Evolutionary conservation across 257 asterid species (phyloP).

Genomic region (Knoxia roxburghii): DNA sequence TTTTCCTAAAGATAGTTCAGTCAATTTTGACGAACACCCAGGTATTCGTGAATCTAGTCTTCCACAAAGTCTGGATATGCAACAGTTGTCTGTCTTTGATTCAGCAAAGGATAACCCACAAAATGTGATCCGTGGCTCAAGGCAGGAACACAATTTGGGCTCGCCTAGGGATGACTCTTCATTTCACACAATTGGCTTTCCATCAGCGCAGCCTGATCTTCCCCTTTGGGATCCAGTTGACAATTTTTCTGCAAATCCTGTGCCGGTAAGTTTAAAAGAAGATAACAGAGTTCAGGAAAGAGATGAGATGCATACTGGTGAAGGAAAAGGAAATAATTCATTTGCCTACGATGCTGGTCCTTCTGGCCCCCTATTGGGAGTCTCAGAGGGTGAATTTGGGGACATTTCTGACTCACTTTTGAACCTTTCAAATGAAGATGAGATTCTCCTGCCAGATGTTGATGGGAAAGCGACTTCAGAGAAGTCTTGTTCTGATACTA

Average conservation of each 20-base stretch:
- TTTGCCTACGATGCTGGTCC: constrained; percentile 24
- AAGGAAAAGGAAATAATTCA: constrained; percentile 33
- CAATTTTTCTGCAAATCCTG: constrained; percentile 33
- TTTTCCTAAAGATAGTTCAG: constrained; percentile 21
- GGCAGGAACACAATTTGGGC: constrained; percentile 34
- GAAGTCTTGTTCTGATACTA: constrained; percentile 27
- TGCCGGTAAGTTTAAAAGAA: constrained; percentile 34
- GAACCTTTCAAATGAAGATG: constrained; percentile 84
- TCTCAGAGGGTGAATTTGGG: constrained; percentile 47
- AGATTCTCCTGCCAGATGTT: constrained; percentile 43
- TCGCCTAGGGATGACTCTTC: constrained; percentile 39
- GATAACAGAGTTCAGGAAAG: constrained; percentile 29
- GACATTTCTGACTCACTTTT: constrained; percentile 77
- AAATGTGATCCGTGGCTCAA: constrained; percentile 36
- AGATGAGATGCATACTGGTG: constrained; percentile 31
- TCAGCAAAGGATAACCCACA: constrained; percentile 33
- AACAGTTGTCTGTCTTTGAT: constrained; percentile 28
- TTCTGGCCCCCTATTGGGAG: constrained; percentile 25
- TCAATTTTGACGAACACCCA: constrained; percentile 19
- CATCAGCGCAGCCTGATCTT: constrained; percentile 34
- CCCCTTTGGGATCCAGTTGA: constrained; percentile 39
- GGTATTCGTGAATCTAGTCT: constrained; percentile 21
- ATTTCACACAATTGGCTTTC: constrained; percentile 32
- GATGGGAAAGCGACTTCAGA: constrained; percentile 42
- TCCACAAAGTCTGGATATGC: constrained; percentile 21